Evolutionary conservation across 441 rosid genomes (phyloP).

Genomic region (Erysimum pusillum): DNA sequence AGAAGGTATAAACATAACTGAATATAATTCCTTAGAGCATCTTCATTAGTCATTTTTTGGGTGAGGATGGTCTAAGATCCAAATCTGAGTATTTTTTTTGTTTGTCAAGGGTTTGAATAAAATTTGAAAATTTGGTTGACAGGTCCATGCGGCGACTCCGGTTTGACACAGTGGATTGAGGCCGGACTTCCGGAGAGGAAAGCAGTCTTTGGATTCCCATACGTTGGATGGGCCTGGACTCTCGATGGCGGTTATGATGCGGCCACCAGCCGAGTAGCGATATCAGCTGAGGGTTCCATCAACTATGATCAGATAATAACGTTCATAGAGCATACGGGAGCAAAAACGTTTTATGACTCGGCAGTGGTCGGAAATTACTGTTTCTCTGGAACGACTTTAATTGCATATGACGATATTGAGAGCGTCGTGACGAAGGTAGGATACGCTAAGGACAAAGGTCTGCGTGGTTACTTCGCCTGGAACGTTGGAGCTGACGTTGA

Average conservation of each 20-base stretch:
- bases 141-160: slow-evolving; percentile 49
- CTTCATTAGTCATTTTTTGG: too few species aligned
- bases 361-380: slow-evolving; percentile 49
- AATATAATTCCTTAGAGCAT: not conserved
- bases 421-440: slow-evolving; percentile 51
- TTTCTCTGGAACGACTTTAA: slow-evolving; percentile 50
- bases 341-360: slow-evolving; percentile 26
- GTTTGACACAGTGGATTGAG: slow-evolving; percentile 53
- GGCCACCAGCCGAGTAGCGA: slow-evolving; percentile 40
- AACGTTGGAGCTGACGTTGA: slow-evolving; percentile 49
- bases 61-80: too few species aligned
- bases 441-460: slow-evolving; percentile 42
- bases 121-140: not conserved
- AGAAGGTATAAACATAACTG: not conserved
- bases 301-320: slow-evolving; percentile 33
- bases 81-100: not conserved
- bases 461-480: slow-evolving; percentile 59
- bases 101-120: not conserved
- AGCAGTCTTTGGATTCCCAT: slow-evolving; percentile 46
- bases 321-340: slow-evolving; percentile 30
- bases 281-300: slow-evolving; percentile 11
- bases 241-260: slow-evolving; percentile 44
- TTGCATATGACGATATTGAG: slow-evolving; percentile 50
- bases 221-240: slow-evolving; percentile 47
- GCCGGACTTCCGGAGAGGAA: slow-evolving; percentile 46